A percentile compares a stretch with the other conserved stretches of the same genome.
Evolutionary conservation across 805 yeast genomes (phyloP).

Genomic region (Yarrowia osloensis): DNA sequence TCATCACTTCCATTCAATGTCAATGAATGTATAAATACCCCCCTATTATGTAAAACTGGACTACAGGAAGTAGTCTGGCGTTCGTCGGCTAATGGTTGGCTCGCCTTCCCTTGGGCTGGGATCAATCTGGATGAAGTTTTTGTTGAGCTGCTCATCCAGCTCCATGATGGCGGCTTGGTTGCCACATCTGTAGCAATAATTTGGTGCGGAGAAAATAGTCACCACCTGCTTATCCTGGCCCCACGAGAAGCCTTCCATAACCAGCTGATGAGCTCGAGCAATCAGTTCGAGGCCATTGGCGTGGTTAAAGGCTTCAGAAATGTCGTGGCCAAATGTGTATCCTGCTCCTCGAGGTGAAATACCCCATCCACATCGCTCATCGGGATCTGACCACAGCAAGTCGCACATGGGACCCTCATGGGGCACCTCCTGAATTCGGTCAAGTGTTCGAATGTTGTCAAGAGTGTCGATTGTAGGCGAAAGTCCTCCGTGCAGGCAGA

Average conservation of each 20-base stretch:
- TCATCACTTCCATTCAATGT: too few species aligned
- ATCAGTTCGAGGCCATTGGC: slow-evolving; percentile 82
- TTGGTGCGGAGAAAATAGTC: slow-evolving; percentile 93
- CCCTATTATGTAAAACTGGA: not conserved
- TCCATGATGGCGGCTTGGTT: slow-evolving; percentile 98
- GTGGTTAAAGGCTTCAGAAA: slow-evolving; percentile 92
- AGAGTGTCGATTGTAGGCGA: slow-evolving; percentile 95
- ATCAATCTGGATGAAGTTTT: slow-evolving; percentile 88
- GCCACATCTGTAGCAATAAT: slow-evolving; percentile 96
- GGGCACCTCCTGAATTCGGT: slow-evolving; percentile 95
- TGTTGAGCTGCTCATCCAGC: slow-evolving; percentile 87
- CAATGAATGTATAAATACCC: slow-evolving; percentile 24
- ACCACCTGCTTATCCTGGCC: slow-evolving; percentile 92
- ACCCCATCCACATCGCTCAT: slow-evolving; percentile 98
- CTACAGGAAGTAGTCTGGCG: slow-evolving; percentile 89
- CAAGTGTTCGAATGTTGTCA: slow-evolving; percentile 89
- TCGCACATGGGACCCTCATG: slow-evolving; percentile 99
- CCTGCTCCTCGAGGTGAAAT: slow-evolving; percentile 99
- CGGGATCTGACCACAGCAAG: slow-evolving; percentile 94
- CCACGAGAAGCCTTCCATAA: slow-evolving; percentile 97
- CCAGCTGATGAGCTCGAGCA: slow-evolving; percentile 96
- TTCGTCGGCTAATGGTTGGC: slow-evolving; percentile 89
- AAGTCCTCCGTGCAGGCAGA: slow-evolving; percentile 93
- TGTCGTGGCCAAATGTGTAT: slow-evolving; percentile 97
- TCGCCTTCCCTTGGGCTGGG: slow-evolving; percentile 96